Evolutionary conservation across 345 rosid species (phyloP).

Genomic region (Barbarea vulgaris): DNA sequence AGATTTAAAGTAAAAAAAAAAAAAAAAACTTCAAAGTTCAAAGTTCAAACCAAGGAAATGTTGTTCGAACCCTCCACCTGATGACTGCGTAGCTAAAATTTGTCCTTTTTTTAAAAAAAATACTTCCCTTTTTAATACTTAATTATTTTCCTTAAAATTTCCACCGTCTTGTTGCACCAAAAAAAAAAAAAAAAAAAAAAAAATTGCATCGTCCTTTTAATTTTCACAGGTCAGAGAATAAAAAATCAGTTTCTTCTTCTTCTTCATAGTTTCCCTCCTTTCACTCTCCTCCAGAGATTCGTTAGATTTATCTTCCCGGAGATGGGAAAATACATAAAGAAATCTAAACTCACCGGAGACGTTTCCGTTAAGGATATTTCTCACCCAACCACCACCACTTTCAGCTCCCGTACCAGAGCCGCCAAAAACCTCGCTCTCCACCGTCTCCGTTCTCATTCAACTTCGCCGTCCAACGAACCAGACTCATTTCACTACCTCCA

Average conservation of each 20-base stretch:
- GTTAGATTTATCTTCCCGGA: neutral
- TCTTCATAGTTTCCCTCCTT: conserved; percentile 35
- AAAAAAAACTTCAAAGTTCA: too few species aligned
- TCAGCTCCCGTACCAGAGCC: conserved; percentile 59
- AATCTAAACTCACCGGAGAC: conserved; percentile 52
- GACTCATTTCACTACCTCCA: conserved; percentile 61
- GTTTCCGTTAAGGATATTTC: conserved; percentile 46
- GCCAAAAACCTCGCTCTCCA: conserved; percentile 61
- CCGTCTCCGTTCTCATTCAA: conserved; percentile 42
- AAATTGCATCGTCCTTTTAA: conserved; percentile 2
- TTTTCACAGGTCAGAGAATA: neutral
- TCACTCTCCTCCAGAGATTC: conserved; percentile 28
- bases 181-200: too few species aligned
- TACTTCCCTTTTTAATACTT: neutral
- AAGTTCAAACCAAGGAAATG: neutral
- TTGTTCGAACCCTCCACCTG: neutral
- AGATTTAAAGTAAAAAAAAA: too few species aligned
- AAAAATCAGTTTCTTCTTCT: conserved; percentile 38
- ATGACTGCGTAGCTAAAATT: neutral
- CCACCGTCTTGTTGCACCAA: too few species aligned
- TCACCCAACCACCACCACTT: conserved; percentile 40
- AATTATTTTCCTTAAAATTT: neutral
- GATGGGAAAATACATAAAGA: conserved; percentile 77
- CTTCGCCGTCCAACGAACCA: conserved; percentile 8
- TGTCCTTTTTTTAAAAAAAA: too few species aligned